Evolutionary conservation across 2,329 filamentous ascomycete species (phyloP), one percentile per base, ranked within the genome.

Genomic region (Pestalotiopsis sp.): DNA sequence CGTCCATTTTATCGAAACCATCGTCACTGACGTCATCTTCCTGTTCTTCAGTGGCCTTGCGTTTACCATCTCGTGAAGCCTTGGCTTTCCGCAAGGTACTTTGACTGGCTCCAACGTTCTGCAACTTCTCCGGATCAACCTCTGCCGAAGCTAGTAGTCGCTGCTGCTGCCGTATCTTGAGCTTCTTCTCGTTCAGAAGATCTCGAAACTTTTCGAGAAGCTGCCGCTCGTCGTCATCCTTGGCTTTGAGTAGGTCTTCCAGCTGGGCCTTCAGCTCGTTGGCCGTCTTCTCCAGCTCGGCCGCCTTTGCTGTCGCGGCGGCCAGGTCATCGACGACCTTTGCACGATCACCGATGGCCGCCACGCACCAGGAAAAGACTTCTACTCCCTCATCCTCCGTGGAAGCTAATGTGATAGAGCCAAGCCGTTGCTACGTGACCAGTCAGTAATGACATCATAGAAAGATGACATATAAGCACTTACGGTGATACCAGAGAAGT

Each of bases 111-210:
- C 74, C 71, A 68, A 78, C 71, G 57, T 78, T 77, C 70, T 77
- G 75, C n/a, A 79, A 68, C 66, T 76, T 79, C 60, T 76, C 75
- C 14, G 78, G 74, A 38, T 83, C 81, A 45, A 84, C 77, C 66
- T 85, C 84, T 3, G 83, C 83, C 2, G 81, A 72, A 3, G 81
- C 78, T 27, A 94, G 79, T 23, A 92, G 79, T 52, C 87, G 85
- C 74, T 92, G 90, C 79, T 94, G 92, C 73, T 94, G 88, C 58
- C 92, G 82, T 64, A 95, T 94, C 80, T 93, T 94, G 66, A 91
- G 82, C 79, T 95, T 95, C 82, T 95, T 95, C 77, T 92, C 88
- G 73, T 95, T 95, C 1, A 95, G 81, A 2, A 95, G 82, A 67
- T 88, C 83, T 67, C 88, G 86, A 73, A 93, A 93, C 76, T 93